These are phyloP conservation scores for Candida ponderosae DNA, from an alignment of 805 yeast genomes.

Conservation along the genomic window DNA sequence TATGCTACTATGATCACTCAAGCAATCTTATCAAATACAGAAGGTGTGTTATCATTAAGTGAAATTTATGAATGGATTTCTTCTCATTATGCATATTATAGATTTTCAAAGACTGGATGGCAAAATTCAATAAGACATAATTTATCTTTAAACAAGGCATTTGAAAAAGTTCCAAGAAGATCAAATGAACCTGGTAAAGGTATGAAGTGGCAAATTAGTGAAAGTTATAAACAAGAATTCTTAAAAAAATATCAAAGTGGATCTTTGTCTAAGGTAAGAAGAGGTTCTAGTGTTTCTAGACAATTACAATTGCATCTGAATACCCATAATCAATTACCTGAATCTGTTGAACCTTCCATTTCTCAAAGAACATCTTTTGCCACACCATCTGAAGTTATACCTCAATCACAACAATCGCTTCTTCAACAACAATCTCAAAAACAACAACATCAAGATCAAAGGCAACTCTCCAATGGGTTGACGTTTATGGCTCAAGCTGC, in stretches of 20 bases:
- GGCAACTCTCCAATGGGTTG: conserved; percentile 6
- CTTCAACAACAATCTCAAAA: conserved; percentile 10
- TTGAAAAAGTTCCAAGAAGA: conserved; percentile 92
- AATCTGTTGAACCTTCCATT: no score
- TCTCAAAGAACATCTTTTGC: no score
- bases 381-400: neutral
- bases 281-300: conserved; percentile 77
- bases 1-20: conserved; percentile 99
- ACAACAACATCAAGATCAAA: conserved; percentile 3
- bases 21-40: conserved; percentile 82
- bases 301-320: conserved; percentile 70
- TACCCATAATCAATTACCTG: conserved; percentile 32
- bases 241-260: conserved; percentile 74
- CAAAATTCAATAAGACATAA: conserved; percentile 97
- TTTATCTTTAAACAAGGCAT: conserved; percentile 89
- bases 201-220: conserved; percentile 97
- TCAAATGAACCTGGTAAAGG: conserved; percentile 98
- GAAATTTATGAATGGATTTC: conserved; percentile 93
- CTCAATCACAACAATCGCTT: conserved; percentile 26
- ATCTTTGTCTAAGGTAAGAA: conserved; percentile 59
- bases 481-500: conserved; percentile 13
- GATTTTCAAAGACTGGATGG: conserved; percentile 94
- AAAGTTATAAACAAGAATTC: conserved; percentile 76
- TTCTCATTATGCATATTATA: conserved; percentile 81
- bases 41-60: conserved; percentile 80